phyloP scores from a whole-genome alignment of 2,329 filamentous ascomycete genomes.

The Tolypocladium pustulatum region DNA sequence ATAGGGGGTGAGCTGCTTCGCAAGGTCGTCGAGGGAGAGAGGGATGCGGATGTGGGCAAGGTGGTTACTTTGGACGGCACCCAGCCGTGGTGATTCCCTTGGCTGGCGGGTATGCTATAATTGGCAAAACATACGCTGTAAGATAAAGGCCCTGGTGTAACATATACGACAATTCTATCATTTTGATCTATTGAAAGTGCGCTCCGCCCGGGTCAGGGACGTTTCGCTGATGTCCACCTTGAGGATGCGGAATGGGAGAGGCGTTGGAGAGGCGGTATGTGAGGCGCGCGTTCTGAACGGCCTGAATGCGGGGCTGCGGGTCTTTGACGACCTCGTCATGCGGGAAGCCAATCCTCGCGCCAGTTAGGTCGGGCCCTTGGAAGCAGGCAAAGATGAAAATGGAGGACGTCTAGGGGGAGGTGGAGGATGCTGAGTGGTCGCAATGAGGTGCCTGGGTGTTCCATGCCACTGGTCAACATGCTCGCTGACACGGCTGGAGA shows the following conservation, averaged over 20 bases:
- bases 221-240: background rate
- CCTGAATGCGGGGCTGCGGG: background rate
- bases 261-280: background rate
- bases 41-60: conserved; percentile 29
- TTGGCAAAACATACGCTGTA: background rate
- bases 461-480: background rate
- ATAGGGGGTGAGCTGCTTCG: conserved; percentile 26
- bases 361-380: background rate
- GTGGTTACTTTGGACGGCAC: conserved; percentile 18
- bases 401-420: background rate
- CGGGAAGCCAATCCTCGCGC: background rate
- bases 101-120: too few species aligned
- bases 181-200: background rate
- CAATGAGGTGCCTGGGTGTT: background rate
- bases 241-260: background rate
- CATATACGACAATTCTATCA: background rate
- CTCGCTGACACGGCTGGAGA: background rate
- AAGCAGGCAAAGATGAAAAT: background rate
- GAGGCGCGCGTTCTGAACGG: background rate
- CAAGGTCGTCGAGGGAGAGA: conserved; percentile 28
- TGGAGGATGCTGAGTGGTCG: background rate
- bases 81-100: conserved; percentile 22
- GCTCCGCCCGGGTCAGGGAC: background rate
- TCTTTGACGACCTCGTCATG: background rate
- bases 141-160: background rate